Evolutionary conservation across 768 basidiomycete species (phyloP).

Genomic region (Tylopilus subfusipes): DNA sequence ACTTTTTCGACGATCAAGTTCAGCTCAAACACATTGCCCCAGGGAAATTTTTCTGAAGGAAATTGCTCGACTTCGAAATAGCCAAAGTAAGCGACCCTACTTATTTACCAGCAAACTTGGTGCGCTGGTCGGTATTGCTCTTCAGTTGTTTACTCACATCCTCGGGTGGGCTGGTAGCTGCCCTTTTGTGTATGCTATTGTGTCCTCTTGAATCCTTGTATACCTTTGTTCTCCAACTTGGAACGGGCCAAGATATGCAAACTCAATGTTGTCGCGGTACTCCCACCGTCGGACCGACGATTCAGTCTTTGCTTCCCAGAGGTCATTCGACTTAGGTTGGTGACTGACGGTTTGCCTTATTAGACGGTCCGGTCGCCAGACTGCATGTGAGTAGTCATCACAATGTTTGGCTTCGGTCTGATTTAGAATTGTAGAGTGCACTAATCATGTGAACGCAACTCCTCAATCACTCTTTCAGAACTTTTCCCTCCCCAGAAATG

Average conservation of each 20-base stretch:
- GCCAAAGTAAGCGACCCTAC: no score
- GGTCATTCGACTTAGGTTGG: neutral
- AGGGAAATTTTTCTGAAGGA: no score
- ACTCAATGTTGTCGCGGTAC: neutral
- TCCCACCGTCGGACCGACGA: neutral
- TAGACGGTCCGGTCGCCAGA: neutral
- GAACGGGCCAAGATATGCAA: neutral
- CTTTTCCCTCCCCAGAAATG: neutral
- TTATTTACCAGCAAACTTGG: no score
- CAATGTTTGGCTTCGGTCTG: slow-evolving; percentile 10
- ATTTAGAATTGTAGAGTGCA: slow-evolving; percentile 7
- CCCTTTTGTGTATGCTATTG: neutral
- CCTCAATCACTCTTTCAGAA: neutral
- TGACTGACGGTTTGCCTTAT: neutral
- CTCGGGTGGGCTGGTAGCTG: neutral
- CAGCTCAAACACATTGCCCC: no score
- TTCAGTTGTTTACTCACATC: neutral
- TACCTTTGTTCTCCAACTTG: neutral
- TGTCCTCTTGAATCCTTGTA: neutral
- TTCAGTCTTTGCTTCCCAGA: neutral
- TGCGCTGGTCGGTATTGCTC: no score
- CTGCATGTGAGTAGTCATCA: neutral
- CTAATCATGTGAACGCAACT: neutral
- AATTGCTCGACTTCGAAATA: no score
- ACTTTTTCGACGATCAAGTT: no score